Base-by-base conservation (phyloP, 345 rosid genomes). In the Punica granatum region DNA sequence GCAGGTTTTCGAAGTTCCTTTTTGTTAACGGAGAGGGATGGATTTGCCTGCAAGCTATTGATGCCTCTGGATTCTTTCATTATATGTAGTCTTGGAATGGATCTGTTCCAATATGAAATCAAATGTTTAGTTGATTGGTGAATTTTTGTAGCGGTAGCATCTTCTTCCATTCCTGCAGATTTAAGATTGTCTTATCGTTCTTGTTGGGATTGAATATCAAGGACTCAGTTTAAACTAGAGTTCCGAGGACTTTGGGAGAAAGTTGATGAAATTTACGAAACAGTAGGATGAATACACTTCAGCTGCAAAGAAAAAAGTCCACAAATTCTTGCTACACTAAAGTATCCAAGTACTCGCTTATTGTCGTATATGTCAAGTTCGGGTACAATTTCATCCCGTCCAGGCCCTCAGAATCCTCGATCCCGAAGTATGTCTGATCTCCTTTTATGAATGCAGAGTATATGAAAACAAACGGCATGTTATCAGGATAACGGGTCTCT, bases 371-470 rank as follows among this genome's bases (percentile, higher is more conserved):
- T 28, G 78, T 72, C 78, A 87, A 10, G 54, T 79, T 68, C 21
- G 92, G 87, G 66, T 82, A 87, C 60, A 87, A 73, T 31, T 72
- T 56, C 0, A 73, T 73, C 16, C 89, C 89, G 12, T 87, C 87
- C 30, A 78, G 43, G 39, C 87, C 92, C 21, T 72, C 69, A 18
- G 28, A 72, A 4, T 79, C 60, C 43, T 81, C 72, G 26, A 83
- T 74, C 28, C 79, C 79, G 19, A 78, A 83, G 72, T 77, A 84
- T 11, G 89, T 84, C 41, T 78, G 86, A 77, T 87, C 87, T 28
- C 85, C 92, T 75, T 81, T 81, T 28, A 87, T 61, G 63, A 87
- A 87, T 4, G 70, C 69, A 0, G 89, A 84, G 62, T 84, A 84
- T 69, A 83, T 75, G 67, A 87, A 87, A n/a, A 82, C 23, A 76